Base-by-base conservation (phyloP, 1,139 yeast species). In the Hyphopichia wangnamkhiaoensis region DNA sequence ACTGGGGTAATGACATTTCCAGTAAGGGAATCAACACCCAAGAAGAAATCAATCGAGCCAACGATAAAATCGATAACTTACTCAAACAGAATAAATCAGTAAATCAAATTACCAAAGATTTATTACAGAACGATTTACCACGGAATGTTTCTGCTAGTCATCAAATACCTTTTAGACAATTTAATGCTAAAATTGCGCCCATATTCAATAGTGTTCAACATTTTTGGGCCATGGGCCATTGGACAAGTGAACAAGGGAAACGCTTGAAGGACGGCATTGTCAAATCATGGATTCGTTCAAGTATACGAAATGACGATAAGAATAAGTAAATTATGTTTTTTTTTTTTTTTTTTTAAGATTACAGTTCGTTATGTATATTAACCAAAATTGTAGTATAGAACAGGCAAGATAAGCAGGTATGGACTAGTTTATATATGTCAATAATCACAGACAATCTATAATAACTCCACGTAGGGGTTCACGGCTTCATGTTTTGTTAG, bases 171-270 rank as follows among this genome's bases (percentile, higher is more conserved):
- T 63, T 65, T 37, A 38, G 63, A 26, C 48, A 47, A 12, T 63
- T 64, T 41, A 64, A 65, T 39, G 48, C 50, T 7, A 43, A 46
- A 8, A 43, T 65, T 8, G 77, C 85, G 0, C 87, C 87, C 0
- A 51, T 58, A 2, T 75, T 82, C 48, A 58, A 63, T 27, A 61
- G 62, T 10, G 51, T 65, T 13, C 63, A 59, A 42, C 87, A 82
- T 56, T 79, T 83, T 50, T 83, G 89, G 89, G 74, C 84, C 14
- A 61, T 82, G 71, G 86, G 85, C 1, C 50, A 62, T 14, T 82
- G 88, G 88, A 77, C 61, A 2, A 42, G 41, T 3, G 53, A 71
- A 7, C 74, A 76, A 34, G 80, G 80, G 1, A 61, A 61, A 19
- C 56, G 71, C 40, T 40, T 79, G 9, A 76, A 27, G 12, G 30